Percentiles rank a stretch among this genome's conserved stretches.
These are phyloP conservation scores for Suhomyces sp. DNA, from an alignment of 805 yeast genomes.

Conservation along the genomic window DNA sequence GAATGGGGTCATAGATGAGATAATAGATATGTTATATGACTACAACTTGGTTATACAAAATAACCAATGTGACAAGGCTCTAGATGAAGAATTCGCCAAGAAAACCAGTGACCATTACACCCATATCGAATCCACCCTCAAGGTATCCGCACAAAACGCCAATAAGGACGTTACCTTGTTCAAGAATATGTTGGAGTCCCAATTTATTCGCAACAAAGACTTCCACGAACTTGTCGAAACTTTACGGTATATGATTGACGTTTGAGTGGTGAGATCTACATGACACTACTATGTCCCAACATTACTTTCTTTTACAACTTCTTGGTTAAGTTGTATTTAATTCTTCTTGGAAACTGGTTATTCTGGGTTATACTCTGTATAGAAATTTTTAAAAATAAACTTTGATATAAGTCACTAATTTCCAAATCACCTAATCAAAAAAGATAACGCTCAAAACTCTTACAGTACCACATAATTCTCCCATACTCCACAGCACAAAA, in stretches of 20 bases:
- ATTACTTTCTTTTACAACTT: background rate
- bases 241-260: background rate
- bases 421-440: background rate
- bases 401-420: background rate
- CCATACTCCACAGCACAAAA: background rate
- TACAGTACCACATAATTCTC: background rate
- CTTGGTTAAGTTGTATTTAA: background rate
- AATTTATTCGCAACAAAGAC: conserved; percentile 6
- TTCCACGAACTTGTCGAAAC: conserved; percentile 5
- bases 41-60: conserved; percentile 9
- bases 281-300: background rate
- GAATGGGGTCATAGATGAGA: conserved; percentile 9
- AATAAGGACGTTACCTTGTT: conserved; percentile 5
- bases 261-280: background rate
- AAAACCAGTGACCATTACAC: background rate
- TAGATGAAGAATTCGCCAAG: background rate
- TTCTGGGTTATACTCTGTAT: background rate
- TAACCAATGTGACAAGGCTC: conserved; percentile 3
- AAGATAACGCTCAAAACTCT: background rate
- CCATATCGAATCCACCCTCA: conserved; percentile 5
- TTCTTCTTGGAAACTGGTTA: background rate
- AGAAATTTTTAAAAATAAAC: background rate
- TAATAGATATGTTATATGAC: conserved; percentile 12
- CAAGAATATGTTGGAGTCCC: conserved; percentile 4
- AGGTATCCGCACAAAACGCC: background rate